Evolutionary conservation across 257 asterid species (phyloP).

Genomic region (Solanum sejunctum): DNA sequence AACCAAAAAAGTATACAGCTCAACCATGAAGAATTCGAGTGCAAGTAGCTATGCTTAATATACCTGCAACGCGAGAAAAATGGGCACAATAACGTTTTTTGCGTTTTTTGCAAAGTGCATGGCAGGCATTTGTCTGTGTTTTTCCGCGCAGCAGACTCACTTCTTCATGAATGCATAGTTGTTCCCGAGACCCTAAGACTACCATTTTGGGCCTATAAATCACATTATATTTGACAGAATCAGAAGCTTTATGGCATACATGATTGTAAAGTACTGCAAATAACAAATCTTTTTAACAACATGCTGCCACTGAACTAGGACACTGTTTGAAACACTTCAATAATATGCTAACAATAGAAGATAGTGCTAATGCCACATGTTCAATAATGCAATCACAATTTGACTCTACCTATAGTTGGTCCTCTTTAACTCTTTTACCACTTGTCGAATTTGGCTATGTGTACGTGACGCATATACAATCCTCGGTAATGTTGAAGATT

Average conservation of each 20-base stretch:
- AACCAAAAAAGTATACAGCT: neutral
- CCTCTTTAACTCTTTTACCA: conserved; percentile 84
- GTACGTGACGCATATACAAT: conserved; percentile 91
- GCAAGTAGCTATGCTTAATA: neutral
- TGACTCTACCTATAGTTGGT: conserved; percentile 74
- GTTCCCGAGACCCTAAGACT: conserved; percentile 96
- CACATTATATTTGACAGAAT: conserved; percentile 5
- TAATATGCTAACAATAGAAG: neutral
- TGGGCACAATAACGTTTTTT: conserved; percentile 62
- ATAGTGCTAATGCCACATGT: neutral
- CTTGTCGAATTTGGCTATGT: conserved; percentile 96
- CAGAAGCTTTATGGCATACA: neutral
- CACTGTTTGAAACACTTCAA: neutral
- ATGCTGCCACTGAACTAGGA: neutral
- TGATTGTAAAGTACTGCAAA: neutral
- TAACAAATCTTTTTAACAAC: neutral
- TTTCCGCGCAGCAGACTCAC: conserved; percentile 79
- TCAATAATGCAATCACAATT: neutral
- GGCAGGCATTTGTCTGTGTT: conserved; percentile 93
- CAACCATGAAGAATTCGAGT: neutral
- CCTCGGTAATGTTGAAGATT: conserved; percentile 44
- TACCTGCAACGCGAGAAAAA: conserved; percentile 80
- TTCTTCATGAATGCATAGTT: conserved; percentile 86
- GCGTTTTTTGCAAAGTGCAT: conserved; percentile 61
- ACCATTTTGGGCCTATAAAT: conserved; percentile 88